Evolutionary conservation across 257 asterid species (phyloP).

Genomic region (Solanum verrucosum): DNA sequence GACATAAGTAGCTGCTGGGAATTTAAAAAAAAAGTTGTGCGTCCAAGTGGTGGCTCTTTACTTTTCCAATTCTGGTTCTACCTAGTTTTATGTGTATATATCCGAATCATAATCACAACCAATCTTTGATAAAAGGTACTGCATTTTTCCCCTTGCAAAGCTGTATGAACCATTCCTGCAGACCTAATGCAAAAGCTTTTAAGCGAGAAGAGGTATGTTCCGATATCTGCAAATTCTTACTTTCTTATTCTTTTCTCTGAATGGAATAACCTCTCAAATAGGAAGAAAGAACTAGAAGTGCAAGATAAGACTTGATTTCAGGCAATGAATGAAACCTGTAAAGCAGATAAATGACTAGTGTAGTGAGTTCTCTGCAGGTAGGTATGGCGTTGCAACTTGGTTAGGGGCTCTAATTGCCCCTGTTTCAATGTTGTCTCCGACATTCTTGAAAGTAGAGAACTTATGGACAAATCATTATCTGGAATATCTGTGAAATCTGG

Average conservation of each 20-base stretch:
- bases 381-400: neutral
- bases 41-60: neutral
- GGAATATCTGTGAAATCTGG: neutral
- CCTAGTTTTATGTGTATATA: neutral
- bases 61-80: neutral
- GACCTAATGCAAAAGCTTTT: slow-evolving; percentile 85
- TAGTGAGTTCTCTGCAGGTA: neutral
- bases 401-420: neutral
- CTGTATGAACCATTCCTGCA: slow-evolving; percentile 89
- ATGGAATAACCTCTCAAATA: neutral
- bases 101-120: neutral
- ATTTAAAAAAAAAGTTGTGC: neutral
- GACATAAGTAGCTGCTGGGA: neutral
- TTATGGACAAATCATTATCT: neutral
- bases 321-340: neutral
- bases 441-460: neutral
- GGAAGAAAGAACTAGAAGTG: neutral
- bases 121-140: slow-evolving; percentile 49
- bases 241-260: neutral
- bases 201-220: slow-evolving; percentile 75
- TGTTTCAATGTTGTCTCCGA: neutral
- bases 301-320: neutral
- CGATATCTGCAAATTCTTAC: neutral
- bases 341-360: neutral
- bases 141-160: slow-evolving; percentile 91